Base-by-base conservation (phyloP, 1,284 basidiomycete species). In the Fistulina hepatica region DNA sequence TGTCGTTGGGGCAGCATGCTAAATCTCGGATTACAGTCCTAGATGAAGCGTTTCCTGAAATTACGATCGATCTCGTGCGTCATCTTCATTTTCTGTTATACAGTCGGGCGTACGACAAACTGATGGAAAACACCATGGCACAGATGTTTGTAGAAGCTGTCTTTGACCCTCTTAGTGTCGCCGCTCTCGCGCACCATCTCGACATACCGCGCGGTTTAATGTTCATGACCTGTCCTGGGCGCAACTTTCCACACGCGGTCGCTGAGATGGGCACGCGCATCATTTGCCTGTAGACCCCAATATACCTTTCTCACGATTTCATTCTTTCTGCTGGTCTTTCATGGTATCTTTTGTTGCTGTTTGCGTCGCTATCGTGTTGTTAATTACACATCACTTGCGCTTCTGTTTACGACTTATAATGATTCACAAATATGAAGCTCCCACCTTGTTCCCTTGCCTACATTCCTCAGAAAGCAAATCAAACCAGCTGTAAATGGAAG, bases 21-120 rank as follows among this genome's bases (percentile, higher is more conserved):
- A 7, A 39, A 28, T 21, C 19, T 40, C 9, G 23, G 32, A 8
- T 11, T 26, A 32, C 44, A 69, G 69, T 77, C 38, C 50, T 78
- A 23, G 74, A 77, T 31, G 73, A 76, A 55, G 71, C 70, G 3
- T 78, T 77, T 45, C 74, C 75, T 1, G 66, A 71, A 36, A 68
- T 75, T 6, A 76, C 75, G 0, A 57, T 76, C 19, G 74, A 75
- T 43, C 53, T 73, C 22, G 72, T 73, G 40, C 24, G 65, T 54
- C 16, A 4, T 15, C 33, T n/a, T 24, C 9, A 20, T 23, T 33
- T 15, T 30, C 27, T 21, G 12, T 24, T 3, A 1, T 21, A 30
- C 25, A 15, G 19, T 13, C 7, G 7, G 15, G 17, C 26, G 17
- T 13, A 11, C 20, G 11, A 6, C 12, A 2, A 17, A 6, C 2